phyloP scores from a whole-genome alignment of 805 yeast genomes.

The Saturnispora quitensis region DNA sequence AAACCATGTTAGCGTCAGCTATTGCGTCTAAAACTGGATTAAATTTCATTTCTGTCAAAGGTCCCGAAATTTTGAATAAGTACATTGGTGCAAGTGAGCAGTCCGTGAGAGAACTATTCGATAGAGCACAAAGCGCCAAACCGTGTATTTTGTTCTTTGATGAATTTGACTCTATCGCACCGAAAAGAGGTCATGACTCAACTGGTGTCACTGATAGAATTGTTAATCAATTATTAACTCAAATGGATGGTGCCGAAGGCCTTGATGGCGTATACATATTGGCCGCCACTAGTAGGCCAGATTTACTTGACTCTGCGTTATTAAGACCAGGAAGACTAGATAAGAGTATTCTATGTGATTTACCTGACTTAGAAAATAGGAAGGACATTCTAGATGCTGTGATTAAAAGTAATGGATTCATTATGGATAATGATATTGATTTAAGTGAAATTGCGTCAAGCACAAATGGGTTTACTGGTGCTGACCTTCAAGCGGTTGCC shows the following conservation, averaged over 20 bases:
- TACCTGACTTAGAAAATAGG: conserved; percentile 68
- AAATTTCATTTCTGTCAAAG: conserved; percentile 87
- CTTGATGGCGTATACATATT: conserved; percentile 92
- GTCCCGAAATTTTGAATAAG: conserved; percentile 91
- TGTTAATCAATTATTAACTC: conserved; percentile 92
- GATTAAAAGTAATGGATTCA: conserved; percentile 49
- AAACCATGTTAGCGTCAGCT: conserved; percentile 86
- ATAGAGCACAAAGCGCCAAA: conserved; percentile 88
- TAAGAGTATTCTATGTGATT: conserved; percentile 81
- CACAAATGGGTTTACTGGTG: conserved; percentile 83
- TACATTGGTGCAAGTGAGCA: conserved; percentile 98
- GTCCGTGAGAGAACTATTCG: conserved; percentile 85
- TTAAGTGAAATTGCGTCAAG: conserved; percentile 43
- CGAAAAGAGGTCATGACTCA: conserved; percentile 95
- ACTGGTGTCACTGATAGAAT: conserved; percentile 98
- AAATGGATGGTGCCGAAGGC: conserved; percentile 99
- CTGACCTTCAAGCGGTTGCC: conserved; percentile 86
- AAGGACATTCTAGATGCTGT: conserved; percentile 59
- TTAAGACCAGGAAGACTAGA: conserved; percentile 95
- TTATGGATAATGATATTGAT: conserved; percentile 41
- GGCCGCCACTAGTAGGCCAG: conserved; percentile 96
- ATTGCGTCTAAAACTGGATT: conserved; percentile 90
- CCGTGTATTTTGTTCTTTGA: conserved; percentile 92
- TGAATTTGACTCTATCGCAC: conserved; percentile 95
- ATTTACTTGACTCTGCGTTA: conserved; percentile 87